Evolutionary conservation across 306 rosid genomes (phyloP).

Genomic region (Medicago arabica): DNA sequence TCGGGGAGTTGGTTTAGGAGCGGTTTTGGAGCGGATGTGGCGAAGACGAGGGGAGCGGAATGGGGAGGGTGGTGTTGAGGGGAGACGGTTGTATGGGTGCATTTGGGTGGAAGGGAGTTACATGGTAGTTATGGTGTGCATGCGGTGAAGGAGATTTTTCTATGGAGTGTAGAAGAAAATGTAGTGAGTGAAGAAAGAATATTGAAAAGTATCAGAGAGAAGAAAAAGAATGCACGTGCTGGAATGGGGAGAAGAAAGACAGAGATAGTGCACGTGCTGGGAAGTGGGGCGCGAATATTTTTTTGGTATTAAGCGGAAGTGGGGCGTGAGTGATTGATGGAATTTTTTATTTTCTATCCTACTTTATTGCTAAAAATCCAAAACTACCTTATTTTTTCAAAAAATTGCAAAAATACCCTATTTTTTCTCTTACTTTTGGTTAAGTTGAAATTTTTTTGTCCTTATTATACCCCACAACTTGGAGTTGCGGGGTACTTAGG

Average conservation of each 20-base stretch:
- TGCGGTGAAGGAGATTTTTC: neutral
- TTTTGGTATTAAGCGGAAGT: too few species aligned
- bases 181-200: slow-evolving; percentile 1
- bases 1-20: slow-evolving; percentile 53
- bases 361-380: too few species aligned
- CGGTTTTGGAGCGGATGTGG: slow-evolving; percentile 59
- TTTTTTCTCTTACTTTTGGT: too few species aligned
- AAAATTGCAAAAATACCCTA: too few species aligned
- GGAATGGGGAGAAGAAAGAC: neutral
- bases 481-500: too few species aligned
- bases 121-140: slow-evolving; percentile 21
- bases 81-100: slow-evolving; percentile 77
- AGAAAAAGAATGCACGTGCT: neutral
- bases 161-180: too few species aligned
- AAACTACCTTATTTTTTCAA: too few species aligned
- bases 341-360: too few species aligned
- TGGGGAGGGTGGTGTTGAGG: slow-evolving; percentile 73
- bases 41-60: slow-evolving; percentile 78
- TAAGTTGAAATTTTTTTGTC: too few species aligned
- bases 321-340: too few species aligned
- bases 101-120: slow-evolving; percentile 42
- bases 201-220: neutral
- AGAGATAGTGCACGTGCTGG: neutral
- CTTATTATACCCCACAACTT: too few species aligned
- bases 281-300: neutral